These are phyloP conservation scores for Actinidia arguta DNA, from an alignment of 179 eudicot species.

Conservation along the genomic window DNA sequence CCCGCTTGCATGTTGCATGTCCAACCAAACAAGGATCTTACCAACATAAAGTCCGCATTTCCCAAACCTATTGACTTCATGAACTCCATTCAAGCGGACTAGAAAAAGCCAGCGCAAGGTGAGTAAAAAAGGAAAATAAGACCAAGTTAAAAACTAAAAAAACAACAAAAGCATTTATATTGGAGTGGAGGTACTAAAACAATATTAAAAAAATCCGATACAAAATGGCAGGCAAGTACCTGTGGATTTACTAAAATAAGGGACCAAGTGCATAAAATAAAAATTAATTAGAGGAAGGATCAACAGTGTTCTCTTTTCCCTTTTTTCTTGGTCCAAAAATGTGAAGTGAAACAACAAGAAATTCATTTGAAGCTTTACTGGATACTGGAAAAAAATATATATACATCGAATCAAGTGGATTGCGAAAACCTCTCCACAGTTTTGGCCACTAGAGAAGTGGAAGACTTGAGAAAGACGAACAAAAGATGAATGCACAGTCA, in stretches of 20 bases:
- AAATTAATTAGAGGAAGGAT: background rate
- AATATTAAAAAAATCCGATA: background rate
- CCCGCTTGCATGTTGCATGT: too few relatives aligned
- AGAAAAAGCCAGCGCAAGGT: constrained; percentile 39
- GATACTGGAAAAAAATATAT: too few relatives aligned
- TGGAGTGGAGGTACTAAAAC: background rate
- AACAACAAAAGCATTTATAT: background rate
- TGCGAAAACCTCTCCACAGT: background rate
- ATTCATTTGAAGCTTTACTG: background rate
- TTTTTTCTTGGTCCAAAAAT: background rate
- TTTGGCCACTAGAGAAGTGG: background rate
- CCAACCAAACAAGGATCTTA: constrained; percentile 27
- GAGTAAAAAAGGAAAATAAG: background rate
- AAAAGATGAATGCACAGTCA: background rate
- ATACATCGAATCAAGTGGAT: background rate
- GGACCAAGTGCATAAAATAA: background rate
- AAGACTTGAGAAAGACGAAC: background rate
- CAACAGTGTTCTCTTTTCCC: background rate
- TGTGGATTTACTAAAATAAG: background rate
- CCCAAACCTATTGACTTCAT: constrained; percentile 30
- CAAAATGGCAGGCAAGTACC: background rate
- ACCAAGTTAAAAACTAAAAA: background rate
- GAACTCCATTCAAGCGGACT: constrained; percentile 29
- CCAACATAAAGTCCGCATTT: constrained; percentile 23
- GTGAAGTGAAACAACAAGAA: background rate